Evolutionary conservation across 2,329 filamentous ascomycete species (phyloP).

Genomic region (Trematosphaeria pertusa): DNA sequence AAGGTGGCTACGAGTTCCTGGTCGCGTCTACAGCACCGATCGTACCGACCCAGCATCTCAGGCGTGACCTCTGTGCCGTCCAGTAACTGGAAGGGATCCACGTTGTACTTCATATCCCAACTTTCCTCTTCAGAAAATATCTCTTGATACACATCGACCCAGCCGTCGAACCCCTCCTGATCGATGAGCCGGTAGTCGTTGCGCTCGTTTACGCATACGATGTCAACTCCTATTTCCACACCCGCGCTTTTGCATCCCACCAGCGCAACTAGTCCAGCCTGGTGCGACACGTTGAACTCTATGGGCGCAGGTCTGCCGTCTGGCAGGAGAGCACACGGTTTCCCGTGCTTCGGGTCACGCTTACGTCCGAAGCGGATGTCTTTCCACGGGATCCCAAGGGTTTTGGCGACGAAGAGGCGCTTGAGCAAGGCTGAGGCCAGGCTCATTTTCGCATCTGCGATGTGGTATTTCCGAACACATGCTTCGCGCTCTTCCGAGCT

Average conservation of each 20-base stretch:
- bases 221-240: constrained; percentile 71
- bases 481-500: constrained; percentile 61
- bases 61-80: constrained; percentile 52
- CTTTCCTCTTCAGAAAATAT: constrained; percentile 71
- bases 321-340: constrained; percentile 58
- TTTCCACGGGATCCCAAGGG: constrained; percentile 66
- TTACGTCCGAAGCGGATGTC: constrained; percentile 63
- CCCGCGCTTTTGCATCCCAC: constrained; percentile 54
- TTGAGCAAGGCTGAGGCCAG: constrained; percentile 77
- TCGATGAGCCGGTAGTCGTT: constrained; percentile 67
- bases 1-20: constrained; percentile 49
- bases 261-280: constrained; percentile 75
- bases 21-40: constrained; percentile 50
- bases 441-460: constrained; percentile 76
- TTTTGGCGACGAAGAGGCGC: constrained; percentile 69
- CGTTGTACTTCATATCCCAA: constrained; percentile 65
- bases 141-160: constrained; percentile 75
- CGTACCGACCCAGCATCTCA: constrained; percentile 52
- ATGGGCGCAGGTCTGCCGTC: constrained; percentile 51
- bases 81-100: constrained; percentile 52
- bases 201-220: constrained; percentile 78
- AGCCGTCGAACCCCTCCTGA: constrained; percentile 67
- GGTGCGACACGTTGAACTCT: constrained; percentile 81
- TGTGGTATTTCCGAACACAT: constrained; percentile 68
- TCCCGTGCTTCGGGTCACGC: constrained; percentile 59